phyloP scores from a whole-genome alignment of 495 filamentous ascomycete species.

The Chaetomium fimeti region DNA sequence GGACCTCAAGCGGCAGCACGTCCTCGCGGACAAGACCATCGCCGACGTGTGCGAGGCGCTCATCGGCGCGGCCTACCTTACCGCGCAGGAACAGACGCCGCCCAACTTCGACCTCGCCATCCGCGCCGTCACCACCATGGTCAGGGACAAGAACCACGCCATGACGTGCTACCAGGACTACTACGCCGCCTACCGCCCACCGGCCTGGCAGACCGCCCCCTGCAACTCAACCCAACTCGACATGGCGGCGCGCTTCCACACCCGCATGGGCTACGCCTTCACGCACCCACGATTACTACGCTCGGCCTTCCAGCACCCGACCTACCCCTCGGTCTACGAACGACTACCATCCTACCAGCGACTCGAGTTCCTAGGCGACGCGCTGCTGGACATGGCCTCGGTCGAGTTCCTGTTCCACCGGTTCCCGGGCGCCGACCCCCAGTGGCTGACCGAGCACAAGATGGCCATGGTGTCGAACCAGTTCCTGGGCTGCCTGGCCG shows the following conservation, averaged over 20 bases:
- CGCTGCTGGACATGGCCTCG: slow-evolving; percentile 83
- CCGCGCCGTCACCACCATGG: slow-evolving; percentile 74
- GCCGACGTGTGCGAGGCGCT: slow-evolving; percentile 97
- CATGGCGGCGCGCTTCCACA: slow-evolving; percentile 62
- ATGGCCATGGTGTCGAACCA: slow-evolving; percentile 99
- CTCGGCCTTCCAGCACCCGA: slow-evolving; percentile 87
- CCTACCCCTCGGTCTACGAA: slow-evolving; percentile 66
- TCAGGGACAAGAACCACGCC: slow-evolving; percentile 64
- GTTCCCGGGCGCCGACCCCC: slow-evolving; percentile 78
- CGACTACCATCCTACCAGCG: slow-evolving; percentile 85
- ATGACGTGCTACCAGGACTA: slow-evolving; percentile 72
- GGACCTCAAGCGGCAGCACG: slow-evolving; percentile 50
- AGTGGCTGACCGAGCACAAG: slow-evolving; percentile 99
- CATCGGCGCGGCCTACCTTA: slow-evolving; percentile 83
- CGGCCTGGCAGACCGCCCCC: slow-evolving; percentile 63
- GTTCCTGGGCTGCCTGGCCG: slow-evolving; percentile 80
- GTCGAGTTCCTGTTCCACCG: slow-evolving; percentile 75
- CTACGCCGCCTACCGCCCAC: slow-evolving; percentile 64
- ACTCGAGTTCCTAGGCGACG: slow-evolving; percentile 90
- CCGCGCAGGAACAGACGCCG: slow-evolving; percentile 41
- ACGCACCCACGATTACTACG: slow-evolving; percentile 70
- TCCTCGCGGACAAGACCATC: slow-evolving; percentile 82
- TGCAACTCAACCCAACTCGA: slow-evolving; percentile 63
- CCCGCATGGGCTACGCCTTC: slow-evolving; percentile 77
- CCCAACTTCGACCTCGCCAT: slow-evolving; percentile 74